Conservation (phyloP, 1,139 yeast genomes). For the Geotrichum australiense region DNA sequence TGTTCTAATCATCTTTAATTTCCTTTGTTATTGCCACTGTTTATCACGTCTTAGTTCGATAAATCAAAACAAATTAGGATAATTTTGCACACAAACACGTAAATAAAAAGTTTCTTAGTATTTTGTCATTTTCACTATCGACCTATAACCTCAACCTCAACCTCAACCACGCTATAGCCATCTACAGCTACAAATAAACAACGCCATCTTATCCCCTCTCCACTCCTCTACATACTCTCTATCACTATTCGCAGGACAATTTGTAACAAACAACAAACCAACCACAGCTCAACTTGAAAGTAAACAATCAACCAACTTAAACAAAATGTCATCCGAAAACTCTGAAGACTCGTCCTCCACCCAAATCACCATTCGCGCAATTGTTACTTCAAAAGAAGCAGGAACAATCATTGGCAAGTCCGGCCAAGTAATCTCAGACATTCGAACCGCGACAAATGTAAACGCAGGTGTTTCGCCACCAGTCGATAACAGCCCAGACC, state of each 20-base stretch:
- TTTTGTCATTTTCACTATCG: too few species aligned
- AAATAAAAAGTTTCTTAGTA: too few species aligned
- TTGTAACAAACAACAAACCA: too few species aligned
- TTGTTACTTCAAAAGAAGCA: constrained; percentile 80
- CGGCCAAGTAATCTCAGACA: constrained; percentile 71
- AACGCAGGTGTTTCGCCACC: constrained; percentile 86
- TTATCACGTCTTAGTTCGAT: too few species aligned
- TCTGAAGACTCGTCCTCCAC: constrained; percentile 4
- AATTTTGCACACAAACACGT: too few species aligned
- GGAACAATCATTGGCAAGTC: constrained; percentile 87
- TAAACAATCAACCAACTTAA: constrained; percentile 7
- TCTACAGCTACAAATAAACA: background rate
- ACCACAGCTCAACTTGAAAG: background rate
- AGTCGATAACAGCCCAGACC: constrained; percentile 72
- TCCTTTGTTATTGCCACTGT: too few species aligned
- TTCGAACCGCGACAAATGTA: constrained; percentile 69
- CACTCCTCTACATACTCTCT: background rate
- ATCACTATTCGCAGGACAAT: too few species aligned
- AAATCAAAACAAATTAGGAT: too few species aligned
- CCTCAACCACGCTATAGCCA: background rate
- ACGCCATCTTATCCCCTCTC: background rate
- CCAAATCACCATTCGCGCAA: constrained; percentile 43
- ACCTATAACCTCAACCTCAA: background rate
- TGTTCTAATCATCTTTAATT: too few species aligned
- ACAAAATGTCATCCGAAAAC: constrained; percentile 3